Evolutionary conservation across 495 filamentous ascomycete species (phyloP).

Genomic region (Xylaria telfairii): DNA sequence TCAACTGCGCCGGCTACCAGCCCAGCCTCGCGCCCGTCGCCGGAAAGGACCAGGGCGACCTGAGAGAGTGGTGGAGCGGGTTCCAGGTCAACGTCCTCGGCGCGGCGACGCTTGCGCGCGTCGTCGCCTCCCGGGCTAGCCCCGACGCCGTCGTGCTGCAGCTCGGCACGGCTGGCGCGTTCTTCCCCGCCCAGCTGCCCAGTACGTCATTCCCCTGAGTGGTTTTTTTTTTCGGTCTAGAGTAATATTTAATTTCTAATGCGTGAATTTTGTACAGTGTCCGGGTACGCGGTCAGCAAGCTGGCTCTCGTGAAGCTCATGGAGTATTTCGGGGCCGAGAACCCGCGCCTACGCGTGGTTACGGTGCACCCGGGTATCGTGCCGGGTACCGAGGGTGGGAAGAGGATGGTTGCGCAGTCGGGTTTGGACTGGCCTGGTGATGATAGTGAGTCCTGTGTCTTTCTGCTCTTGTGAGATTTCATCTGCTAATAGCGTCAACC

Average conservation of each 20-base stretch:
- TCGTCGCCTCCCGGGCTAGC: constrained; percentile 30
- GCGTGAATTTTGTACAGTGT: constrained; percentile 17
- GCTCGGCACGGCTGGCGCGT: constrained; percentile 41
- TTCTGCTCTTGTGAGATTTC: background rate
- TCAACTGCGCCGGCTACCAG: constrained; percentile 30
- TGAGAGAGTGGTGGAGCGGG: constrained; percentile 32
- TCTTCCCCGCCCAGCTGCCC: constrained; percentile 32
- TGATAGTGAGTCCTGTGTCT: constrained; percentile 28
- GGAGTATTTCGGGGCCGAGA: constrained; percentile 49
- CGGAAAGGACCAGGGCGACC: constrained; percentile 22
- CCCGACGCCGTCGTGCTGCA: constrained; percentile 37
- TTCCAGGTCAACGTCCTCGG: constrained; percentile 38
- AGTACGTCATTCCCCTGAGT: constrained; percentile 3
- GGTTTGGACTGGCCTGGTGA: constrained; percentile 30
- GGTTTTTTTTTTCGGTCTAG: background rate
- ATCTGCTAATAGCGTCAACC: background rate
- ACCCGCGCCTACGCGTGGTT: constrained; percentile 45
- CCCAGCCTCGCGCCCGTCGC: constrained; percentile 25
- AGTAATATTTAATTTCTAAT: too few relatives aligned
- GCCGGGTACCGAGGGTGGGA: constrained; percentile 43
- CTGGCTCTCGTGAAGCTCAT: constrained; percentile 47
- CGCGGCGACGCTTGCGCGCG: constrained; percentile 35
- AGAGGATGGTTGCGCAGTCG: constrained; percentile 31
- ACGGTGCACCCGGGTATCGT: constrained; percentile 50
- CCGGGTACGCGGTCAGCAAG: constrained; percentile 47